Conservation (phyloP, 768 basidiomycete genomes). For the Mrakia gelida region DNA sequence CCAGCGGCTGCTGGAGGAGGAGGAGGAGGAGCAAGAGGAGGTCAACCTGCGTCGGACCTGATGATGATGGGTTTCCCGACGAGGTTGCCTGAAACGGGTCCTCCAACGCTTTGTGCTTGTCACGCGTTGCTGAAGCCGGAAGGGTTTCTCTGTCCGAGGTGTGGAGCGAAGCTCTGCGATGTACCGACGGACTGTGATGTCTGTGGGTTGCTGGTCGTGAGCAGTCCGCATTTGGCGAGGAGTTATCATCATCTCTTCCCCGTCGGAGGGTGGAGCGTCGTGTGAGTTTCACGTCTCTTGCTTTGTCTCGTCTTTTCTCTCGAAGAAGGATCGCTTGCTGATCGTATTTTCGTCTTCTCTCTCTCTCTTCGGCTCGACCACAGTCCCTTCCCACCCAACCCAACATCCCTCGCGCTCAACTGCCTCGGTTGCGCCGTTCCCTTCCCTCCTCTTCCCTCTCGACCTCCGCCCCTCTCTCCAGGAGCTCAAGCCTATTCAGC, state of each 20-base stretch:
- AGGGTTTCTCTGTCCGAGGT: conserved; percentile 93
- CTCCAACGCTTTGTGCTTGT: conserved; percentile 82
- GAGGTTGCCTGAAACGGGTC: conserved; percentile 74
- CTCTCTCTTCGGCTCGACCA: too few species aligned
- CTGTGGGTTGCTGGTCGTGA: conserved; percentile 95
- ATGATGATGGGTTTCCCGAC: conserved; percentile 99
- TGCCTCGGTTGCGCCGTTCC: conserved; percentile 77
- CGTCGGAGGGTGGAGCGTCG: conserved; percentile 73
- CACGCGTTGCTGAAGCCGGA: conserved; percentile 87
- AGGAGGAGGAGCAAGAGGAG: background rate
- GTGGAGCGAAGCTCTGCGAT: conserved; percentile 88
- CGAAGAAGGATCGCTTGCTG: background rate
- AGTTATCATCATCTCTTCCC: conserved; percentile 96
- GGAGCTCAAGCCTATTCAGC: conserved; percentile 34
- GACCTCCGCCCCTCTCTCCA: conserved; percentile 22
- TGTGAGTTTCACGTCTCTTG: conserved; percentile 57
- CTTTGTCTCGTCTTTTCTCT: background rate
- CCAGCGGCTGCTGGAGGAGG: conserved; percentile 23
- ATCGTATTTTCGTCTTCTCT: background rate
- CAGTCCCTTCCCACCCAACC: conserved; percentile 23
- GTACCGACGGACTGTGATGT: conserved; percentile 97
- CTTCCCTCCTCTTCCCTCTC: conserved; percentile 51
- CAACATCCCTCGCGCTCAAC: conserved; percentile 41
- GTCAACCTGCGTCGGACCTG: conserved; percentile 53
- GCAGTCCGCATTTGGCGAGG: conserved; percentile 90